phyloP scores from a whole-genome alignment of 2,329 filamentous ascomycete genomes.

The Colletotrichum somersetense region DNA sequence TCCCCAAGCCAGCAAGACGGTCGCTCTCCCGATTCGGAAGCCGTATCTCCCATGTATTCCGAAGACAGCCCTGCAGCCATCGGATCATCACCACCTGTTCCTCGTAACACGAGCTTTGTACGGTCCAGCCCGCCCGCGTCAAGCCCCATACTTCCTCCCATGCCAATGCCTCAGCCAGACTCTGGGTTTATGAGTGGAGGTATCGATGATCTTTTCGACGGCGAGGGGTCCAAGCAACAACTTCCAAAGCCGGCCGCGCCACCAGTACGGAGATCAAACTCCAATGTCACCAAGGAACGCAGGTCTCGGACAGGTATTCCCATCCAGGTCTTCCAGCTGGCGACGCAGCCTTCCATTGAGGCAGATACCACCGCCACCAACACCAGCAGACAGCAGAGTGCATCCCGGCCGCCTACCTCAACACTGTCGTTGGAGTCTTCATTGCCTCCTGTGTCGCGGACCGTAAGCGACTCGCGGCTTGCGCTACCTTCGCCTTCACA shows the following conservation, averaged over 20 bases:
- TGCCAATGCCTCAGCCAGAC: conserved; percentile 74
- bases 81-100: conserved; percentile 89
- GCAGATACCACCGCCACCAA: conserved; percentile 11
- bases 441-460: conserved; percentile 8
- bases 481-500: conserved; percentile 26
- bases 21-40: conserved; percentile 68
- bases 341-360: conserved; percentile 34
- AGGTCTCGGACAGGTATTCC: conserved; percentile 49
- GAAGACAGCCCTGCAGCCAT: conserved; percentile 83
- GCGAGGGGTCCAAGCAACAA: conserved; percentile 63
- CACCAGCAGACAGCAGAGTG: conserved; percentile 11
- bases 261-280: conserved; percentile 47
- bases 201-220: conserved; percentile 76
- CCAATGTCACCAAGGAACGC: conserved; percentile 50
- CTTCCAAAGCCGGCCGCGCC: conserved; percentile 51
- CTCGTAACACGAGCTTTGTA: conserved; percentile 69
- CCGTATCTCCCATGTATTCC: conserved; percentile 65
- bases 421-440: conserved; percentile 21
- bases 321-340: conserved; percentile 59
- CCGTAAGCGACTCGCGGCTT: conserved; percentile 19
- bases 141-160: conserved; percentile 80
- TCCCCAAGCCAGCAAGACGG: conserved; percentile 62
- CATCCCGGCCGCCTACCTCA: conserved; percentile 18
- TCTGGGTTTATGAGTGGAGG: conserved; percentile 90
- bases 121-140: conserved; percentile 77